Evolutionary conservation across 768 basidiomycete genomes (phyloP).

Genomic region (Suillus luteus): DNA sequence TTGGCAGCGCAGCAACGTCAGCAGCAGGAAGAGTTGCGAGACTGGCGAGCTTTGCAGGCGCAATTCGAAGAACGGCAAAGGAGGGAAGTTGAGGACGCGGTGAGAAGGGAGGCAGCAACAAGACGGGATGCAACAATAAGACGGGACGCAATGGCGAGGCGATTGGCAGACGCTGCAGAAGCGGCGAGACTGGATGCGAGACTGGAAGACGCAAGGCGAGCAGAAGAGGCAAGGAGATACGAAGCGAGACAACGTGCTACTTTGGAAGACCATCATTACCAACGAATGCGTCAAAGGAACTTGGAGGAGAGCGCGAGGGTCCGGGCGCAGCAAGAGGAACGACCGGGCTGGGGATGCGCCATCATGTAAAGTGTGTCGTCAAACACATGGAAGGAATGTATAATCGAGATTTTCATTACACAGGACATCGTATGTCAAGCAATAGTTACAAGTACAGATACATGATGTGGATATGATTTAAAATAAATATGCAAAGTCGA

Average conservation of each 20-base stretch:
- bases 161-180: too few species aligned
- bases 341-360: conserved; percentile 25
- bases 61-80: conserved; percentile 1
- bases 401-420: conserved; percentile 8
- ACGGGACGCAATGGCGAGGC: background rate
- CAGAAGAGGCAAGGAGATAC: background rate
- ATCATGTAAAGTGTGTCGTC: conserved; percentile 23
- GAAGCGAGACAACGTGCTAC: background rate
- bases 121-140: background rate
- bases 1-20: conserved; percentile 19
- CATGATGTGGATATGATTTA: conserved; percentile 14
- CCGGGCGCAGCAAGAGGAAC: conserved; percentile 10
- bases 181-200: background rate
- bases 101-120: background rate
- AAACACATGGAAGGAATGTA: background rate
- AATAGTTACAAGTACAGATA: conserved; percentile 16
- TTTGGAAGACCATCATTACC: background rate
- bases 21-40: background rate
- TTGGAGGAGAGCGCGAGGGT: conserved; percentile 5
- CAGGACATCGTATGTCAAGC: conserved; percentile 4
- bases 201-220: background rate
- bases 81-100: conserved; percentile 8
- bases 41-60: background rate
- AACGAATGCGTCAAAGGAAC: background rate
- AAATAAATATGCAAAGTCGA: conserved; percentile 11